These are phyloP conservation scores for Lentinus tigrinus DNA, from an alignment of 768 basidiomycete species.

Conservation along the genomic window DNA sequence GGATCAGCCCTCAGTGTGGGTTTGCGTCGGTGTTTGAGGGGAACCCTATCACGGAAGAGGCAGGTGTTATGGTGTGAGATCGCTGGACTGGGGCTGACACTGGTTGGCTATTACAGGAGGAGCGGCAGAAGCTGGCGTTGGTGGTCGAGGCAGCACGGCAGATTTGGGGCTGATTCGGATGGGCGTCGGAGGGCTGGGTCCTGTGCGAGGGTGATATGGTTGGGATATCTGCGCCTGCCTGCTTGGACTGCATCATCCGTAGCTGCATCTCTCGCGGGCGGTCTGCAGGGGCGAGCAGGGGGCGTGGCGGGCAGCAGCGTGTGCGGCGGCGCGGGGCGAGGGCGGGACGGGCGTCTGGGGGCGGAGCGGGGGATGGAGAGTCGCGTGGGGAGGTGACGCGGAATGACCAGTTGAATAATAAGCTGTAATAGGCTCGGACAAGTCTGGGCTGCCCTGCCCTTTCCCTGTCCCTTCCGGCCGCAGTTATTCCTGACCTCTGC, in stretches of 20 bases:
- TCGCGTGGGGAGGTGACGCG: no score
- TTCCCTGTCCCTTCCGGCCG: no score
- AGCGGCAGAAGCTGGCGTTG: constrained; percentile 36
- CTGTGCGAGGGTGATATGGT: background rate
- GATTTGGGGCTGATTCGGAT: constrained; percentile 31
- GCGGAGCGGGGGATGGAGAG: no score
- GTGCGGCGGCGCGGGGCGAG: no score
- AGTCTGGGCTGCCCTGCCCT: no score
- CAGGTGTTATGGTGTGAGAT: background rate
- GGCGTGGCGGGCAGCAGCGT: no score
- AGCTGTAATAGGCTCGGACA: no score
- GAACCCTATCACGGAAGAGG: constrained; percentile 36
- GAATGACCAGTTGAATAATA: no score
- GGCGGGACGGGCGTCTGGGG: no score
- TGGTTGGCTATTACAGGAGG: constrained; percentile 27
- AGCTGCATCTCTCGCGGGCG: background rate
- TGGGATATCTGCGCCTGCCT: background rate
- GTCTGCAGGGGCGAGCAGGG: no score
- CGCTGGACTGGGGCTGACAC: background rate
- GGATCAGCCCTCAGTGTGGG: constrained; percentile 50
- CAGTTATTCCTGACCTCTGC: background rate
- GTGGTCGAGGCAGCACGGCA: constrained; percentile 36
- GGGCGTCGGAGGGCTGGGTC: background rate
- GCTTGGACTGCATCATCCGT: background rate
- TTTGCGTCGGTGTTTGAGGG: constrained; percentile 48